phyloP scores from a whole-genome alignment of 345 rosid species.

The Hypericum perforatum region DNA sequence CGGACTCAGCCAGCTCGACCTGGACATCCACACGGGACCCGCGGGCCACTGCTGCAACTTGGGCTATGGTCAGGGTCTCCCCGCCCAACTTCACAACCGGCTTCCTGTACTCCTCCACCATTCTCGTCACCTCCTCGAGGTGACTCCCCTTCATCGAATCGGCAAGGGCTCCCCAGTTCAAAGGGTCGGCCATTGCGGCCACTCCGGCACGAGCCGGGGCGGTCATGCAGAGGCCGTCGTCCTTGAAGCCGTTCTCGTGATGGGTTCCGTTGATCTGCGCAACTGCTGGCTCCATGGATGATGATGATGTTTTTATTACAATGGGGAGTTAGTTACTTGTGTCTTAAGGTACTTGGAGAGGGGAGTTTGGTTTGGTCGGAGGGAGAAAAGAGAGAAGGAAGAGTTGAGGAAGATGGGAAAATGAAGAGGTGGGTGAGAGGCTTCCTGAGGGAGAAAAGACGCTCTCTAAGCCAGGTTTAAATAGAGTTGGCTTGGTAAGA shows the following conservation, averaged over 20 bases:
- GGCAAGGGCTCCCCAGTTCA: conserved; percentile 4
- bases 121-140: conserved; percentile 1
- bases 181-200: not conserved
- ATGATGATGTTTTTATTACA: not conserved
- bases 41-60: conserved; percentile 1
- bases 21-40: not conserved
- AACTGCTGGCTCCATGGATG: not conserved
- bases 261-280: not conserved
- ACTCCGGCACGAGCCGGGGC: not conserved
- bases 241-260: not conserved
- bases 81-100: not conserved
- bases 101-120: conserved; percentile 1
- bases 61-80: conserved; percentile 1
- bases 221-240: not conserved
- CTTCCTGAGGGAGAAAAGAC: too few relatives aligned
- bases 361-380: too few relatives aligned
- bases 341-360: too few relatives aligned
- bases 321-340: not conserved
- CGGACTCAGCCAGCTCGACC: conserved; percentile 1
- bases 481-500: too few relatives aligned
- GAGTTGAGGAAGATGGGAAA: too few relatives aligned
- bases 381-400: too few relatives aligned
- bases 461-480: too few relatives aligned
- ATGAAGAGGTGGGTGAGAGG: too few relatives aligned
- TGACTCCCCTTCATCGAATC: conserved; percentile 3